Conservation (phyloP, 139 green algal genomes). For the Closterium sp. region DNA sequence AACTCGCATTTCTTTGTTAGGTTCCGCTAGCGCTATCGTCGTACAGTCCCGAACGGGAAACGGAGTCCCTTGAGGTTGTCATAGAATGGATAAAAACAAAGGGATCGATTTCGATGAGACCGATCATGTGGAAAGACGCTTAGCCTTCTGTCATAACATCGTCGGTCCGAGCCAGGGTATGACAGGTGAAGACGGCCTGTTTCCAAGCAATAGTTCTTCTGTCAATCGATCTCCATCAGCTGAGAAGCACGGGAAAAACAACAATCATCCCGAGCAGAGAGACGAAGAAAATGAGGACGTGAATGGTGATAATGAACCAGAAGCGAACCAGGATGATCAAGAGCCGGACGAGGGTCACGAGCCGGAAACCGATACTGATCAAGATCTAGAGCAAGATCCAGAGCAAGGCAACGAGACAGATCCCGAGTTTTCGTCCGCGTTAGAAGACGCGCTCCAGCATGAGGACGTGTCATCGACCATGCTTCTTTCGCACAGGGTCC, state of each 20-base stretch:
- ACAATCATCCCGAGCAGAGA: not conserved
- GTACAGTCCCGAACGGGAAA: not conserved
- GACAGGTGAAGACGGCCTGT: not conserved
- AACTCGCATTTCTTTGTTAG: not conserved
- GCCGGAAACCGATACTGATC: not conserved
- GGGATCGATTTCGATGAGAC: no score
- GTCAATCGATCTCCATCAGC: not conserved
- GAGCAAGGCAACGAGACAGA: not conserved
- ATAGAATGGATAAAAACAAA: not conserved
- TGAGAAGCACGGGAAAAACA: no score
- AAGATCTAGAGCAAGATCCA: not conserved
- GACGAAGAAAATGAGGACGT: not conserved
- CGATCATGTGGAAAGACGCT: not conserved
- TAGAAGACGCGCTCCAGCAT: not conserved
- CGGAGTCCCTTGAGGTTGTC: not conserved
- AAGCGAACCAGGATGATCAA: not conserved
- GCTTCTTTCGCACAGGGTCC: not conserved
- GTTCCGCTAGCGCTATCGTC: no score
- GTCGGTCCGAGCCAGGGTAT: not conserved
- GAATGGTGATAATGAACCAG: not conserved
- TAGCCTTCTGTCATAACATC: not conserved
- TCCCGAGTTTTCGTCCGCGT: not conserved
- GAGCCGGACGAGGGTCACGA: not conserved
- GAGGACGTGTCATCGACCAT: not conserved
- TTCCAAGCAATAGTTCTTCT: not conserved